phyloP scores from a whole-genome alignment of 2,329 filamentous ascomycete genomes.

The Geosmithia flava region DNA sequence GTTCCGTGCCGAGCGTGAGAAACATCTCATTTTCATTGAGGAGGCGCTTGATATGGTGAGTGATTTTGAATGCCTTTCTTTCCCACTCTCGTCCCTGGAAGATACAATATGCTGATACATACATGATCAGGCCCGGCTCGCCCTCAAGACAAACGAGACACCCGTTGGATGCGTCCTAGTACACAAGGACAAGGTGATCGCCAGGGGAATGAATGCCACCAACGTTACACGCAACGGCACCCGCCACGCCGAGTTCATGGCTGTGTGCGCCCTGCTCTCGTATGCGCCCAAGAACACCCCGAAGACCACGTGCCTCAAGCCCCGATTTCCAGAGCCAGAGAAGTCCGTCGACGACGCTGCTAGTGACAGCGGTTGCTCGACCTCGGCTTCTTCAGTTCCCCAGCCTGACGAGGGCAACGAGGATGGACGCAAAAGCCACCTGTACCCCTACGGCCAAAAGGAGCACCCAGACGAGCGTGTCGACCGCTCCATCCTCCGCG shows the following conservation, averaged over 20 bases:
- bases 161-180: slow-evolving; percentile 95
- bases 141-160: slow-evolving; percentile 78
- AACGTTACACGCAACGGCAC: slow-evolving; percentile 86
- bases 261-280: slow-evolving; percentile 48
- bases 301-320: slow-evolving; percentile 17
- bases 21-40: slow-evolving; percentile 55
- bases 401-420: slow-evolving; percentile 33
- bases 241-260: slow-evolving; percentile 90
- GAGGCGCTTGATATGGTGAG: slow-evolving; percentile 77
- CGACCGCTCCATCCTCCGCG: slow-evolving; percentile 53
- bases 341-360: slow-evolving; percentile 6
- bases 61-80: slow-evolving; percentile 1
- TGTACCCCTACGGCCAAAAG: slow-evolving; percentile 51
- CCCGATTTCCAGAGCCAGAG: slow-evolving; percentile 14
- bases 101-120: neutral
- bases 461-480: slow-evolving; percentile 43
- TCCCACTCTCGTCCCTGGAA: neutral
- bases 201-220: slow-evolving; percentile 91
- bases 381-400: slow-evolving; percentile 2
- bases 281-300: slow-evolving; percentile 18
- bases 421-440: slow-evolving; percentile 39
- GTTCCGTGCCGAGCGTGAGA: slow-evolving; percentile 14
- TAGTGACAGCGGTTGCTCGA: neutral
- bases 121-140: slow-evolving; percentile 59
- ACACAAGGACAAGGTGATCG: slow-evolving; percentile 65